Conservation (phyloP, 2,329 filamentous ascomycete genomes). For the Arthroderma sp. region DNA sequence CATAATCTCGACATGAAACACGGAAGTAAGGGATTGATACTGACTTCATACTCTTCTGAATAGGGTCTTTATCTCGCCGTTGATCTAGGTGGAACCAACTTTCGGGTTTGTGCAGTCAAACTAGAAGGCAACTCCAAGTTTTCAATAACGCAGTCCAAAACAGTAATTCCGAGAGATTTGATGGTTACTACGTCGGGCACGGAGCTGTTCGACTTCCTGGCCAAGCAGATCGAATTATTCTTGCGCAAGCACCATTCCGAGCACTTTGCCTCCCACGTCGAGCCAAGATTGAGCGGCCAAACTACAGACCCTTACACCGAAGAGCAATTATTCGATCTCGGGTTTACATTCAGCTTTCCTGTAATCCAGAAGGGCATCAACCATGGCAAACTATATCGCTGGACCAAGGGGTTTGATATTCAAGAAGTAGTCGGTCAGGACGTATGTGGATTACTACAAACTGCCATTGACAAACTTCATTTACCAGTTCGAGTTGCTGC, state of each 20-base stretch:
- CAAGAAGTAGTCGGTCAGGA: conserved; percentile 88
- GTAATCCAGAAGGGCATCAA: conserved; percentile 91
- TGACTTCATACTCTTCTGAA: neutral
- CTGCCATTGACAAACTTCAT: conserved; percentile 71
- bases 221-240: conserved; percentile 82
- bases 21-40: neutral
- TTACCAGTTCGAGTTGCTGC: conserved; percentile 91
- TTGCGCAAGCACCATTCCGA: conserved; percentile 77
- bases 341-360: conserved; percentile 98
- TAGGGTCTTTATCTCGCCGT: conserved; percentile 92
- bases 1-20: neutral
- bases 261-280: conserved; percentile 61
- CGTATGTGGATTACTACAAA: conserved; percentile 79
- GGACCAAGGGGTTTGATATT: conserved; percentile 98
- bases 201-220: conserved; percentile 84
- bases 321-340: conserved; percentile 76
- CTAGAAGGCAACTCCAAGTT: conserved; percentile 92
- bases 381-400: conserved; percentile 83
- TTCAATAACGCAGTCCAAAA: conserved; percentile 83
- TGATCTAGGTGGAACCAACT: conserved; percentile 96
- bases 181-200: conserved; percentile 80
- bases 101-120: conserved; percentile 89
- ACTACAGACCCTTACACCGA: conserved; percentile 49
- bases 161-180: conserved; percentile 74
- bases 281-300: conserved; percentile 49